Evolutionary conservation across 352 stramenopile species (phyloP).

Genomic region (Phytopythium cucurbitacearum): DNA sequence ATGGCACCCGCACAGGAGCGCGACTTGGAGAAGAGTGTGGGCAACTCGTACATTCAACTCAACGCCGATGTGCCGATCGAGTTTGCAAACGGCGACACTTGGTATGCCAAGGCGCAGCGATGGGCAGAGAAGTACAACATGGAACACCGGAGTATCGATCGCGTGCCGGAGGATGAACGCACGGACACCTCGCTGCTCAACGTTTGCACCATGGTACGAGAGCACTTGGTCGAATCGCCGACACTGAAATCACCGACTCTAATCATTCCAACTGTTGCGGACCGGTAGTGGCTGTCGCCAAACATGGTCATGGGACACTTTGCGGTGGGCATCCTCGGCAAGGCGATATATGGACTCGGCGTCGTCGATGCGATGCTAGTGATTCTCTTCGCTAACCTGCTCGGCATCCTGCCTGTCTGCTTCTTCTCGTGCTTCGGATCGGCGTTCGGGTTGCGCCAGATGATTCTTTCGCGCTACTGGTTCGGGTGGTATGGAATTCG

Average conservation of each 20-base stretch:
- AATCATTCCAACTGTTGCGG: not conserved
- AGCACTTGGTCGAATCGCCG: not conserved
- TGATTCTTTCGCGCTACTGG: constrained; percentile 47
- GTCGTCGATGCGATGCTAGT: constrained; percentile 37
- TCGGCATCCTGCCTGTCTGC: constrained; percentile 36
- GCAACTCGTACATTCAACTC: too few relatives aligned
- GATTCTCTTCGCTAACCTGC: constrained; percentile 37
- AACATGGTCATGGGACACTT: constrained; percentile 50
- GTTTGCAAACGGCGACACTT: too few relatives aligned
- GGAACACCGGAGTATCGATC: constrained; percentile 41
- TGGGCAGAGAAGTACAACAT: constrained; percentile 7
- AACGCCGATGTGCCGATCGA: too few relatives aligned
- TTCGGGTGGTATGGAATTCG: constrained; percentile 41
- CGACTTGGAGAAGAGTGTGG: too few relatives aligned
- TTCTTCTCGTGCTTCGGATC: constrained; percentile 41
- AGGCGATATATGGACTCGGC: constrained; percentile 38
- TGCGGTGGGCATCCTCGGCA: constrained; percentile 37
- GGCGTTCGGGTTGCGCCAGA: constrained; percentile 41
- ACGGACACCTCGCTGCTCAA: constrained; percentile 34
- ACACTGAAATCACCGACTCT: not conserved
- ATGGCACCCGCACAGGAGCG: too few relatives aligned
- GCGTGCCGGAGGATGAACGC: constrained; percentile 39
- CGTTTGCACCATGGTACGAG: constrained; percentile 24
- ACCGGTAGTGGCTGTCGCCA: constrained; percentile 22
- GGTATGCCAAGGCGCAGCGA: too few relatives aligned